Evolutionary conservation across 140 eudicot species (phyloP).

Genomic region (Erigeron philadelphicus): DNA sequence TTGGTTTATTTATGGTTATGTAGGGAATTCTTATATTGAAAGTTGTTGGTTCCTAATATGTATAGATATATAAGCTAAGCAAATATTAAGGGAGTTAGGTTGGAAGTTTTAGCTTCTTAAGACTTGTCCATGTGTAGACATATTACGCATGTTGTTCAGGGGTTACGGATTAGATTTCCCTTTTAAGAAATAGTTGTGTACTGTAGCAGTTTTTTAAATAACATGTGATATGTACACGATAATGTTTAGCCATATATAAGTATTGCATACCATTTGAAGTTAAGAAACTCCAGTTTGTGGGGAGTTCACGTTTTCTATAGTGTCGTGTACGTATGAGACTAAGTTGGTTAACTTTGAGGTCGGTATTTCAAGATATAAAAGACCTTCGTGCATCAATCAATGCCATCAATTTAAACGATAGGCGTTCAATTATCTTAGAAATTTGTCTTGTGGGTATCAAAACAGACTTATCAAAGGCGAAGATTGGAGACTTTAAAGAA

Average conservation of each 20-base stretch:
- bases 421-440: not conserved
- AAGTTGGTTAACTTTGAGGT: not conserved
- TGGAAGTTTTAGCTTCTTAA: not conserved
- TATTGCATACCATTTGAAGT: not conserved
- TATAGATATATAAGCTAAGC: too few relatives aligned
- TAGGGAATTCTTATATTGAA: too few relatives aligned
- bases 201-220: not conserved
- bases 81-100: not conserved
- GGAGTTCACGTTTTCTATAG: not conserved
- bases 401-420: not conserved
- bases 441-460: constrained; percentile 1
- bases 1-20: too few relatives aligned
- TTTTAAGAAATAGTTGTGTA: not conserved
- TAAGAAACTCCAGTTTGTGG: not conserved
- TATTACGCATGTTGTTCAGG: too few relatives aligned
- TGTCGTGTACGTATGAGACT: not conserved
- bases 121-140: not conserved
- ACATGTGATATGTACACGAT: not conserved
- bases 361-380: not conserved
- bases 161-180: too few relatives aligned
- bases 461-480: not conserved
- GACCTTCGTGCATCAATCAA: not conserved
- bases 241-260: not conserved
- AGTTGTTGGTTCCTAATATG: too few relatives aligned
- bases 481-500: too few relatives aligned